These are phyloP conservation scores for Neurospora sp. DNA, from an alignment of 495 filamentous ascomycete genomes.

Conservation along the genomic window DNA sequence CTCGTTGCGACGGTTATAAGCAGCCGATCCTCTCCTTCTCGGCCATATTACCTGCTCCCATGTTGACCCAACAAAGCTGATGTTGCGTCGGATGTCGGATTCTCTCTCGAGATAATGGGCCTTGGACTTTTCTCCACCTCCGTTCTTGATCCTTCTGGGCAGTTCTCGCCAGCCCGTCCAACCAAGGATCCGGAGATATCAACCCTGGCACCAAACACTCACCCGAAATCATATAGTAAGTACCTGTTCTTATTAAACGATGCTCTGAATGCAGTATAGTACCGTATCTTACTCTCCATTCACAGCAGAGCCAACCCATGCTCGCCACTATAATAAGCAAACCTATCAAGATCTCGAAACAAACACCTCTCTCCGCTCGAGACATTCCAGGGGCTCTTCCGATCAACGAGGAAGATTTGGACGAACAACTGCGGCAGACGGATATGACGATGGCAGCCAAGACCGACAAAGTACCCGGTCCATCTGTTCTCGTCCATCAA, in stretches of 20 bases:
- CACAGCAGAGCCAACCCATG: background rate
- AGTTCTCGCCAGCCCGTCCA: background rate
- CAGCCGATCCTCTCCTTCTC: background rate
- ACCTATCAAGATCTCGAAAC: background rate
- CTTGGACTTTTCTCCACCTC: background rate
- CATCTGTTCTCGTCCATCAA: background rate
- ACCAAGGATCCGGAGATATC: background rate
- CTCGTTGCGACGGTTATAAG: background rate
- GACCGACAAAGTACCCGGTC: background rate
- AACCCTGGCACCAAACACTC: background rate
- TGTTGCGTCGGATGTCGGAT: background rate
- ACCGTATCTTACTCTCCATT: background rate
- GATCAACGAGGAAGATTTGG: background rate
- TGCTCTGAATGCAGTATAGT: background rate
- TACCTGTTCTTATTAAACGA: background rate
- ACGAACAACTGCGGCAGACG: background rate
- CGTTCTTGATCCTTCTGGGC: background rate
- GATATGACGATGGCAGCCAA: background rate
- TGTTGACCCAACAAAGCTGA: background rate
- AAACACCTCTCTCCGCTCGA: background rate
- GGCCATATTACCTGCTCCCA: background rate
- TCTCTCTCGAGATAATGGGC: background rate
- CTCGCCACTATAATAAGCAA: background rate
- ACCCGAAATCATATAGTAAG: background rate
- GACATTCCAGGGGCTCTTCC: background rate